Conservation (phyloP, 495 filamentous ascomycete species). For the Lophium mytilinum region DNA sequence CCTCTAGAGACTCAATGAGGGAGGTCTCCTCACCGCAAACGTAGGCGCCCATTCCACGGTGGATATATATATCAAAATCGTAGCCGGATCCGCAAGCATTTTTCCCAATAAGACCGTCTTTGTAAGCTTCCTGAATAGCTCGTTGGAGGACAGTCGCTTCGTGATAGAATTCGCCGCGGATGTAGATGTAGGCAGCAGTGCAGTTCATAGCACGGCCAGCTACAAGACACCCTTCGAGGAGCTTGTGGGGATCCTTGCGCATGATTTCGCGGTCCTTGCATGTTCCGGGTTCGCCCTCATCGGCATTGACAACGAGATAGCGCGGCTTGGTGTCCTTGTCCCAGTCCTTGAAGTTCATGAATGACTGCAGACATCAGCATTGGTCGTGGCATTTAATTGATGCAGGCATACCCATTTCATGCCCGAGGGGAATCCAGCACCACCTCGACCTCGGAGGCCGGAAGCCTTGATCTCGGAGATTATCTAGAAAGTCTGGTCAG, state of each 20-base stretch:
- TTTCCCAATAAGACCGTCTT: conserved; percentile 88
- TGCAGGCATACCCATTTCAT: conserved; percentile 77
- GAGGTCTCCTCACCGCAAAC: conserved; percentile 97
- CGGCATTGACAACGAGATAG: conserved; percentile 95
- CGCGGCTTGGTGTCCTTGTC: conserved; percentile 94
- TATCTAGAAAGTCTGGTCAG: conserved; percentile 46
- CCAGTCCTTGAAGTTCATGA: conserved; percentile 99
- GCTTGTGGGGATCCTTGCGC: conserved; percentile 98
- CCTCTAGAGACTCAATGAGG: conserved; percentile 93
- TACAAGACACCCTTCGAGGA: conserved; percentile 93
- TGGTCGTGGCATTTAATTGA: background rate
- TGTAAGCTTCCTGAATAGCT: conserved; percentile 95
- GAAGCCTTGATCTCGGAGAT: conserved; percentile 95
- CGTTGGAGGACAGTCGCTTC: conserved; percentile 89
- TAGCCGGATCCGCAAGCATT: conserved; percentile 95
- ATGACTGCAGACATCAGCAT: conserved; percentile 55
- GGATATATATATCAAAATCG: conserved; percentile 94
- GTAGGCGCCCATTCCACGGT: conserved; percentile 95
- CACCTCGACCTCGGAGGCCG: conserved; percentile 88
- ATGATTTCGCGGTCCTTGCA: conserved; percentile 99
- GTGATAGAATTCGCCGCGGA: conserved; percentile 96
- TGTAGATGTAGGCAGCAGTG: conserved; percentile 98
- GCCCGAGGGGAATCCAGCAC: conserved; percentile 94
- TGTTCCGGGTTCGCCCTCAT: conserved; percentile 96
- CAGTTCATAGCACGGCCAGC: conserved; percentile 97